Percentiles rank a stretch among this genome's conserved stretches.
These are phyloP conservation scores for Mrakia frigida DNA, from an alignment of 768 basidiomycete genomes.

Conservation along the genomic window DNA sequence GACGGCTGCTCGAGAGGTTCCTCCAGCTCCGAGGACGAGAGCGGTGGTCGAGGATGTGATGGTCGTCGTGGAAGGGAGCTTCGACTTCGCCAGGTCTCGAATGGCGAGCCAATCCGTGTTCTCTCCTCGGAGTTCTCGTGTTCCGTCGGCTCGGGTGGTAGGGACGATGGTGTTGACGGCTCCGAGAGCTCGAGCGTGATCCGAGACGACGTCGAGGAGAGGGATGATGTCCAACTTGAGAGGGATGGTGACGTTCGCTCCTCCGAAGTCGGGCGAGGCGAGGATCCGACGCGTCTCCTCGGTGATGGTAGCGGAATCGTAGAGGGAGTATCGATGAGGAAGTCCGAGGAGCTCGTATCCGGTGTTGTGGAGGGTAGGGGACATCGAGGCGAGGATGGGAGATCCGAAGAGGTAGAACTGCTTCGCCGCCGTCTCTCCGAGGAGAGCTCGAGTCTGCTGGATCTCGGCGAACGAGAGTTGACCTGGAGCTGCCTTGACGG, in stretches of 20 bases:
- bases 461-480: constrained; percentile 86
- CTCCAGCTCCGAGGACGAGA: constrained; percentile 90
- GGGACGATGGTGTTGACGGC: constrained; percentile 92
- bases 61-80: constrained; percentile 47
- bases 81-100: constrained; percentile 48
- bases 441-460: constrained; percentile 68
- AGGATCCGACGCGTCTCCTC: constrained; percentile 63
- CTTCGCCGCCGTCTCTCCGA: constrained; percentile 69
- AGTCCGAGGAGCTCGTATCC: constrained; percentile 74
- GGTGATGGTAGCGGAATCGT: constrained; percentile 66
- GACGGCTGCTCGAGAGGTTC: constrained; percentile 88
- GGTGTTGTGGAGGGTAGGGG: constrained; percentile 88
- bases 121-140: constrained; percentile 67
- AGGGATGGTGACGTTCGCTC: constrained; percentile 94
- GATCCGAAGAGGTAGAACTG: constrained; percentile 82
- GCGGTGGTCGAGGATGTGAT: constrained; percentile 51
- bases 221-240: constrained; percentile 87
- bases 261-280: constrained; percentile 70
- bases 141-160: constrained; percentile 46
- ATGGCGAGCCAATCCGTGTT: constrained; percentile 98
- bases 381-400: constrained; percentile 84
- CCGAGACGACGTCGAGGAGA: constrained; percentile 69
- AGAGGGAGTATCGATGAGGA: constrained; percentile 71
- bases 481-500: constrained; percentile 81
- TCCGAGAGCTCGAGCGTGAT: constrained; percentile 77